Evolutionary conservation across 192 early-diverging fungal species (phyloP), one percentile per base, ranked within the genome.

Genomic region (Coemansia sp.): DNA sequence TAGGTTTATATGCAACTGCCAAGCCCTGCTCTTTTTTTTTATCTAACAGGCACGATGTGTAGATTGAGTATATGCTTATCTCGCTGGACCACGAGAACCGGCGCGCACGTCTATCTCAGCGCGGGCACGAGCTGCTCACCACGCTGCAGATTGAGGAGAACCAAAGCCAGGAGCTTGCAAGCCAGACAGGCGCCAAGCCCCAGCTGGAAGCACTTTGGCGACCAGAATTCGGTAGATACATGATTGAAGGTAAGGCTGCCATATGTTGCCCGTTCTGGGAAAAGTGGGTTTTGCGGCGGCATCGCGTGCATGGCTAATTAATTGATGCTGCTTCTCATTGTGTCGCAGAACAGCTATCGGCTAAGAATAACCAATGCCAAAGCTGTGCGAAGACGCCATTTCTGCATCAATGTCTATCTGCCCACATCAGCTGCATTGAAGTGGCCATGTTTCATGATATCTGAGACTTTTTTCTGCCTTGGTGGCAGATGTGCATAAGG

Each of bases 161-260:
- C 52, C 87, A 85, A 75, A 73, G 64, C 59, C 61, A 64, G 12
- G 46, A 55, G 28, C 49, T 36, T 11, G 60, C 64, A 17, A 55
- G 41, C 40, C 54, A 46, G 21, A 58, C 76, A 12, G 61, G 64
- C 46, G 70, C 62, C 15, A 72, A 72, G 76, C 62, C 54, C 9
- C 65, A 66, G 7, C 68, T 84, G 49, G 82, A 88, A 66, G 84
- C 88, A 11, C 85, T 91, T 20, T 99, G 95, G 94, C 83, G 90
- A 60, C 94, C 94, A 31, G 96, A 99, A 68, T 99, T 93, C 71
- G 96, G 91, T 14, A 82, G 92, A 23, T 99, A 88, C 79, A 99
- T 99, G 96, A 75, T 96, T 59, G 96, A 98, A 80, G 84, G 82
- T 79, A 76, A 34, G 7, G 32, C 32, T 34, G 23, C 32, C 32